Conservation (phyloP, 495 filamentous ascomycete species). For the Xylaria intraflava region DNA sequence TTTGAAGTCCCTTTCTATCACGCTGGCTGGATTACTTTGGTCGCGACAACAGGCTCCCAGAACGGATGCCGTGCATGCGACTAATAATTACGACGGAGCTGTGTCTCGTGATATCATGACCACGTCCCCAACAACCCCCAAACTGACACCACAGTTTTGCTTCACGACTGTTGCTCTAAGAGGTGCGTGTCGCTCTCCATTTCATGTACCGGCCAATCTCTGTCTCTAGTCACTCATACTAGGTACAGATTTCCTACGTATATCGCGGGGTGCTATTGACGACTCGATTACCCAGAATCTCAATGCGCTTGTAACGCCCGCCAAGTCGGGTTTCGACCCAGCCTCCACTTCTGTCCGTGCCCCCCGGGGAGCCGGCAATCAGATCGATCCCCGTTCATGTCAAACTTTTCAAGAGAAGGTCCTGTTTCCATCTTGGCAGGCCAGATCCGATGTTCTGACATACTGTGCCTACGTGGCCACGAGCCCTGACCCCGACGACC, state of each 20-base stretch:
- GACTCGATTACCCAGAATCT: constrained; percentile 90
- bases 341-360: constrained; percentile 56
- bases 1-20: constrained; percentile 17
- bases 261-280: constrained; percentile 80
- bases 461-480: constrained; percentile 90
- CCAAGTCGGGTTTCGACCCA: constrained; percentile 67
- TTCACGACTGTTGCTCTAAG: constrained; percentile 78
- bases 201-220: neutral
- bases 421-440: constrained; percentile 84
- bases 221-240: neutral
- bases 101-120: constrained; percentile 50
- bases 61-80: constrained; percentile 26
- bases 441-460: constrained; percentile 73
- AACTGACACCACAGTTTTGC: constrained; percentile 82
- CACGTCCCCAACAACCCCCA: constrained; percentile 50
- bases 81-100: constrained; percentile 13
- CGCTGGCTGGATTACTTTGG: constrained; percentile 47
- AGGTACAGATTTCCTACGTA: constrained; percentile 78
- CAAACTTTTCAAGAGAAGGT: constrained; percentile 67
- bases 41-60: constrained; percentile 32
- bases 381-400: constrained; percentile 58
- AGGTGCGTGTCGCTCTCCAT: constrained; percentile 51
- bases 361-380: constrained; percentile 45
- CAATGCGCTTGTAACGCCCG: constrained; percentile 79
- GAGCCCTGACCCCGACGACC: constrained; percentile 81